phyloP scores from a whole-genome alignment of 306 rosid genomes.

The Rosa persica region DNA sequence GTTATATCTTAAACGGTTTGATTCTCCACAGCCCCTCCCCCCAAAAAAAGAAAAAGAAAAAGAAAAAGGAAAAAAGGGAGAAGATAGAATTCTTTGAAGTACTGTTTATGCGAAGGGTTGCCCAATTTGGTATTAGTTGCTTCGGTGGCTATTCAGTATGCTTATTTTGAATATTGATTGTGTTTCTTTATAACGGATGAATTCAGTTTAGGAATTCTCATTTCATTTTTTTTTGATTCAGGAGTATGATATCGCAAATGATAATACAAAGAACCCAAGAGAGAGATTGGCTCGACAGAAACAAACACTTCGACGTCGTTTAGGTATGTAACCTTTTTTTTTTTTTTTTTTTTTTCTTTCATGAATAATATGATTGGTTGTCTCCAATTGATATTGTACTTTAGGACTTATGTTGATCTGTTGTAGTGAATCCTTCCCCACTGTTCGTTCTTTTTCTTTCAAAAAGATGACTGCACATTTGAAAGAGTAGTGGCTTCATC shows the following conservation, averaged over 20 bases:
- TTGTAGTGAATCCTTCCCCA: neutral
- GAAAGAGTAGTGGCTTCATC: neutral
- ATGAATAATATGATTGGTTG: constrained; percentile 4
- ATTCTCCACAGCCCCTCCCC: neutral
- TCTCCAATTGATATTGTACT: neutral
- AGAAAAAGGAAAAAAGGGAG: neutral
- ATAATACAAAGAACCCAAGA: constrained; percentile 70
- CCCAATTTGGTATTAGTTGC: neutral
- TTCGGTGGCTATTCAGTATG: neutral
- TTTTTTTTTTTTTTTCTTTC: neutral
- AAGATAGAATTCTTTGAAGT: neutral
- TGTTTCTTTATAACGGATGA: neutral
- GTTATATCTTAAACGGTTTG: neutral
- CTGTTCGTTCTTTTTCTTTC: neutral
- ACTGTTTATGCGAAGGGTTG: neutral
- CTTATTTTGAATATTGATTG: neutral
- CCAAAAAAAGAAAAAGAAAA: neutral
- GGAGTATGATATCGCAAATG: constrained; percentile 84
- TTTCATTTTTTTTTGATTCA: constrained; percentile 39
- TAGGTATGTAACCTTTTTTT: constrained; percentile 47
- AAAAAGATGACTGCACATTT: neutral
- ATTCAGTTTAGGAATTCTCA: neutral
- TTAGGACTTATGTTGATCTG: neutral
- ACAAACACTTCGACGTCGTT: constrained; percentile 85
- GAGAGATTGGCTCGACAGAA: constrained; percentile 94